These are phyloP conservation scores for Colletotrichum tanaceti DNA, from an alignment of 2,329 filamentous ascomycete species.

Conservation along the genomic window DNA sequence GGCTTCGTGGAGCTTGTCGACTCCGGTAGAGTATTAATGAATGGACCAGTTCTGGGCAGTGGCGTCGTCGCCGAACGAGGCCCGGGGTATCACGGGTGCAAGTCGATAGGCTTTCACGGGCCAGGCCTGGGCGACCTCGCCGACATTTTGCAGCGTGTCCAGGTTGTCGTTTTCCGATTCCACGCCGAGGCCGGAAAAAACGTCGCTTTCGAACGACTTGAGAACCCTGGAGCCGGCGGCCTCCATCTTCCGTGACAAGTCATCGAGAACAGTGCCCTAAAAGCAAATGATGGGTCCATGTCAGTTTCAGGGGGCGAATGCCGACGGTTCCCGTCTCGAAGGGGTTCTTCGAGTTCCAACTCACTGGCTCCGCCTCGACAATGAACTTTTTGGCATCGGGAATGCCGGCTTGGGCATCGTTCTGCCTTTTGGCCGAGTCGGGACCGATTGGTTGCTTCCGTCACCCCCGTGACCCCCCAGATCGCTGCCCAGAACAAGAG, in stretches of 20 bases:
- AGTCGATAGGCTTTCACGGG: conserved; percentile 42
- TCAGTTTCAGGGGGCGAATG: background rate
- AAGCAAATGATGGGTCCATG: background rate
- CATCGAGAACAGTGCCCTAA: conserved; percentile 36
- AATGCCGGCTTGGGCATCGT: background rate
- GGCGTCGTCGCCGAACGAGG: conserved; percentile 42
- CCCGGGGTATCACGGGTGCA: conserved; percentile 23
- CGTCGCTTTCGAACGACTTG: conserved; percentile 43
- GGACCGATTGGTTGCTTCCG: background rate
- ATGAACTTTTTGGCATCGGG: conserved; percentile 39
- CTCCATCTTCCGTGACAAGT: conserved; percentile 36
- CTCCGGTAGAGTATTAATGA: conserved; percentile 41
- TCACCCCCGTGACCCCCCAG: background rate
- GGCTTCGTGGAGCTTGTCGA: conserved; percentile 39
- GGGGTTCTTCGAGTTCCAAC: background rate
- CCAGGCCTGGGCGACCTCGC: conserved; percentile 43
- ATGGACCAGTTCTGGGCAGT: conserved; percentile 48
- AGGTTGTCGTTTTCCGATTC: conserved; percentile 49
- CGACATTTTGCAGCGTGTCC: conserved; percentile 46
- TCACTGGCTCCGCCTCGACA: conserved; percentile 42
- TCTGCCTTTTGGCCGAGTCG: background rate
- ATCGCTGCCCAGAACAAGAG: background rate
- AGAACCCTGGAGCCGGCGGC: conserved; percentile 38
- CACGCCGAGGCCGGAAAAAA: conserved; percentile 51
- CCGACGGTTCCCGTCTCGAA: rapidly evolving